Evolutionary conservation across 1,139 yeast species (phyloP), one percentile per base, ranked within the genome.

Genomic region (Nakaseomyces nivariensis): DNA sequence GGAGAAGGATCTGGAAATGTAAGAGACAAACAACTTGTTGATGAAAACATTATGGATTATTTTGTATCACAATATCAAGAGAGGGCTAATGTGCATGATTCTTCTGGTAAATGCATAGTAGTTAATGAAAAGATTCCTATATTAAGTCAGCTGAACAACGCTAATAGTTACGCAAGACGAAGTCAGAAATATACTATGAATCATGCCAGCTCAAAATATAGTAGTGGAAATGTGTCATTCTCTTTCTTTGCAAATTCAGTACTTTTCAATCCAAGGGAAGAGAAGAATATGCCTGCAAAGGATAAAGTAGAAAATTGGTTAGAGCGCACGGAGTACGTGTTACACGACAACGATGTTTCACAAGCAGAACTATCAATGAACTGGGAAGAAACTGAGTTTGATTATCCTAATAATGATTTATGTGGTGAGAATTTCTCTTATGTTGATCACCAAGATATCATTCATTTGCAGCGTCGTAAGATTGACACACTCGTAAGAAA

Each of bases 241-340:
- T 24, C 31, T 5, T 38, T 38, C 17, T 41, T 27, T 29, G 44
- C 27, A 9, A 41, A 29, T 13, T 13, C 22, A 5, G 13, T 13
- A 2, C 57, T 56, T 10, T 81, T 82, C 59, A 73, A 81, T 53
- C 88, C 90, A 5, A 70, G 85, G 56, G 66, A 66, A 33, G 78
- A 79, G 1, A 67, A 73, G 9, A 79, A 77, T 60, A 82, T 83
- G 87, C 72, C 77, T 1, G 75, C 72, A 49, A 69, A 65, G 45
- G 90, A 83, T 56, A 83, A 83, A 59, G 84, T 84, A 0, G 69
- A 70, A 42, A 67, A 64, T 6, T 84, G 92, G 94, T 73, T 84
- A 36, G 66, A 68, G 5, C 69, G 71, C 24, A 72, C 82, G 3
- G 89, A 89, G 0, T n/a, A 5, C 7, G 8, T n/a, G n/a, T 13